Percentiles rank a stretch among this genome's conserved stretches.
Evolutionary conservation across 140 eudicot genomes (phyloP).

Genomic region (Flaveria floridana): DNA sequence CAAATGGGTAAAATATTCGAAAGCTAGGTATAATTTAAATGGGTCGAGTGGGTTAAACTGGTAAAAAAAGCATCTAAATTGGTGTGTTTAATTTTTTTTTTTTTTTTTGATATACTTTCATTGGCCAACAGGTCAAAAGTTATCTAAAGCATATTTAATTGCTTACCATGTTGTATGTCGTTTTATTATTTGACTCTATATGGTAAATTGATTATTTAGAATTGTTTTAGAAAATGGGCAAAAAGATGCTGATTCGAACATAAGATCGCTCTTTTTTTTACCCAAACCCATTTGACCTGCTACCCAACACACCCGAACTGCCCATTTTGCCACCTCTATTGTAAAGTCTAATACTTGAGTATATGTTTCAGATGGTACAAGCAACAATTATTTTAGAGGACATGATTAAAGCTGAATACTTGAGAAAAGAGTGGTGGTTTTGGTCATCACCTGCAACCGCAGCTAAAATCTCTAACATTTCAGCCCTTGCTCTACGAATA

Average conservation of each 20-base stretch:
- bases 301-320: background rate
- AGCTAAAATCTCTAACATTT: conserved; percentile 66
- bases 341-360: conserved; percentile 6
- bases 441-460: conserved; percentile 94
- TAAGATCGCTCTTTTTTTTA: too few relatives aligned
- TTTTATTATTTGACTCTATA: background rate
- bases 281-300: background rate
- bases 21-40: background rate
- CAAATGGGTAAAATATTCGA: background rate
- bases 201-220: background rate
- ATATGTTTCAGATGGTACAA: conserved; percentile 57
- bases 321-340: background rate
- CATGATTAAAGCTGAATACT: conserved; percentile 53
- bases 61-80: background rate
- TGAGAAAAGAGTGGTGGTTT: conserved; percentile 85
- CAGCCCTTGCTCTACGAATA: conserved; percentile 81
- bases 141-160: background rate
- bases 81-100: background rate
- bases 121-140: background rate
- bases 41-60: background rate
- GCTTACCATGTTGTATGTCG: background rate
- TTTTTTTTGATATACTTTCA: background rate
- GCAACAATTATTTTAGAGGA: conserved; percentile 52
- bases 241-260: background rate
- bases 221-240: background rate